A percentile compares a stretch with the other conserved stretches of the same genome.
Conservation (phyloP, 106 monocot species). For the Apostasia ramifera region DNA sequence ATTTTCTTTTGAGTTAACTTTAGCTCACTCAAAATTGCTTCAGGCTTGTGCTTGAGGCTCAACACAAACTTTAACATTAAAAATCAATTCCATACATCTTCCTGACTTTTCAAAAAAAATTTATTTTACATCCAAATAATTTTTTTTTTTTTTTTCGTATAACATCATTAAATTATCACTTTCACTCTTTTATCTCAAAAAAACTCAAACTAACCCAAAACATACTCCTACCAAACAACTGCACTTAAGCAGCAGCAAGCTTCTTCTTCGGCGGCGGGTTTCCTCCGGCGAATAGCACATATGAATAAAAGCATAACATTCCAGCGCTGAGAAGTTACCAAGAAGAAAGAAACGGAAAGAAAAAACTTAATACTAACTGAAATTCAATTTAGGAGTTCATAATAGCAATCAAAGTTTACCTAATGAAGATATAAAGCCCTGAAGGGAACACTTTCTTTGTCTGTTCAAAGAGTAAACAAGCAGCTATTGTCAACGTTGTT, state of each 20-base stretch:
- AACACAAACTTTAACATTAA: no score
- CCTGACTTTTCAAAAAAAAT: no score
- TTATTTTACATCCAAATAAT: background rate
- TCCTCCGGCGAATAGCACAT: constrained; percentile 20
- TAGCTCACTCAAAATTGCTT: no score
- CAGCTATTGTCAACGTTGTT: background rate
- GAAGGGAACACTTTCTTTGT: constrained; percentile 27
- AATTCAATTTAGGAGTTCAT: background rate
- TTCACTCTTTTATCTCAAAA: no score
- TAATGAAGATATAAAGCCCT: constrained; percentile 21
- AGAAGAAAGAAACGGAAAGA: background rate
- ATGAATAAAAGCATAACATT: constrained; percentile 30
- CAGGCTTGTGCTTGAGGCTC: no score
- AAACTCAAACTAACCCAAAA: no score
- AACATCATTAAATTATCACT: no score
- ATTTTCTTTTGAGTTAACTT: no score
- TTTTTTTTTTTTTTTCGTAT: background rate
- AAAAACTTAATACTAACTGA: background rate
- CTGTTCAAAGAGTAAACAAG: constrained; percentile 10
- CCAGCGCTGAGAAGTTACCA: constrained; percentile 15
- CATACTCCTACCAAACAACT: no score
- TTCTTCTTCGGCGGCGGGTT: constrained; percentile 32
- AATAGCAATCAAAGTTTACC: constrained; percentile 8
- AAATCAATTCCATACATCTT: no score
- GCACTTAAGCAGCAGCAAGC: background rate